Base-by-base conservation (phyloP, 164 flowering plant species). In the Umbellularia californica region DNA sequence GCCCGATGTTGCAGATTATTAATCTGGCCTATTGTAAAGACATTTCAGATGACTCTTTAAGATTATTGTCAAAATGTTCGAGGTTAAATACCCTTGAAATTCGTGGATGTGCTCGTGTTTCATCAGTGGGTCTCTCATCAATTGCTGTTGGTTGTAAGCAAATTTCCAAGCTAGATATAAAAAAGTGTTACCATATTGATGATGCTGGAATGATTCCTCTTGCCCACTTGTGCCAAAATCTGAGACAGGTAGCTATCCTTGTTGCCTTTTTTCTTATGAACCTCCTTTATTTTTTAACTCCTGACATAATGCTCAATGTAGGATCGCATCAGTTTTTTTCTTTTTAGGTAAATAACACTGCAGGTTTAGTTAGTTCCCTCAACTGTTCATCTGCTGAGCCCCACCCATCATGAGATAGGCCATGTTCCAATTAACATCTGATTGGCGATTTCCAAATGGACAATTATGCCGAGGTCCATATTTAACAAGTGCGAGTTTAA, bases 181-280 rank as follows among this genome's bases (percentile, higher is more conserved):
- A 94, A 77, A 89, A 89, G 72, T 94, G 98, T 82, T 72, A 76
- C 64, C 82, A 81, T 72, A 83, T 94, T 41, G 79, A 90, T 79
- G 98, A 94, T 75, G 68, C 83, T n/a, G 97, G 94, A 75, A 85
- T 94, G 87, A 82, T 92, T 68, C 83, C 88, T 22, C 95, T 94
- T 27, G 90, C 95, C 79, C 88, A 79, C 69, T 87, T 85, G 51
- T 89, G 93, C 58, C 90, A 88, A 65, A 87, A 84, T 81, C 92
- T 94, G 41, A 85, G 83, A 88, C 94, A 91, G 89, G 97, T 92
- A 81, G 5, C n/a, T 19, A 15, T 55, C 60, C 7, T 20, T 55
- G 6, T 55, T 55, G 3, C 13, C 60, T 55, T 20, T 20, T 55
- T 20, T 55, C 7, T 55, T 7, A 55, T 55, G 60, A 15, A 55